phyloP scores from a whole-genome alignment of 139 green algal species.

The Chlamydomonas incerta region DNA sequence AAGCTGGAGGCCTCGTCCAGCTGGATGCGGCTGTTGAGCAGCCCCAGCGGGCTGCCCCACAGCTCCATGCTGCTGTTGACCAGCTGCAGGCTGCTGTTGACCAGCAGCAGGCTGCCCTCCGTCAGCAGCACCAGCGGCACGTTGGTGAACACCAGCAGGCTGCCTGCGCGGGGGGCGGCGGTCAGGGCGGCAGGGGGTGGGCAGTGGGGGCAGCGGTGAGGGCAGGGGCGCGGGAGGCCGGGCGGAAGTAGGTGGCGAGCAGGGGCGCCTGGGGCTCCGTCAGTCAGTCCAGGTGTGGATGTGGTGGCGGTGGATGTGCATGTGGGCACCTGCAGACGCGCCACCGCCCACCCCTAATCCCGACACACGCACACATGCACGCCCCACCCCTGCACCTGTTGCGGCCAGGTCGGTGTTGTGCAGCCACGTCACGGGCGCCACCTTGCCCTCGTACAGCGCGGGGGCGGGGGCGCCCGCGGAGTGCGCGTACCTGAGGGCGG shows the following conservation, averaged over 20 bases:
- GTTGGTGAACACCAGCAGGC: not conserved
- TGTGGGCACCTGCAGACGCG: no score
- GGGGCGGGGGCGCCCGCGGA: not conserved
- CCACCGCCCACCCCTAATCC: no score
- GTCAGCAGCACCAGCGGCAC: not conserved
- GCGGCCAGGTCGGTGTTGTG: not conserved
- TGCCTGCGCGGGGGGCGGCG: not conserved
- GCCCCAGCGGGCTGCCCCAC: not conserved
- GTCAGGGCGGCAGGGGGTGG: no score
- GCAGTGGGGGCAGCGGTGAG: not conserved
- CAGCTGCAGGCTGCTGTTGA: slow-evolving; percentile 17
- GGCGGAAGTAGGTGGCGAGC: no score
- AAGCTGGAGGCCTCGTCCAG: slow-evolving; percentile 11
- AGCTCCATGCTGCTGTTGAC: slow-evolving; percentile 34
- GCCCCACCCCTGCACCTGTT: not conserved
- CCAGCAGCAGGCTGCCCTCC: not conserved
- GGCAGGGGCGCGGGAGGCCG: not conserved
- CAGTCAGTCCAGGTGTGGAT: no score
- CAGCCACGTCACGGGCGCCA: not conserved
- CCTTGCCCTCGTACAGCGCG: not conserved
- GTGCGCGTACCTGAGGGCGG: not conserved
- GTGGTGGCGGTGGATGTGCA: no score
- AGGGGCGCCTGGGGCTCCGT: no score
- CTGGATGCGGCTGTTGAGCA: not conserved
- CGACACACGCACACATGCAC: no score